These are phyloP conservation scores for Paecilomyces sp. DNA, from an alignment of 2,329 filamentous ascomycete species.

Conservation along the genomic window DNA sequence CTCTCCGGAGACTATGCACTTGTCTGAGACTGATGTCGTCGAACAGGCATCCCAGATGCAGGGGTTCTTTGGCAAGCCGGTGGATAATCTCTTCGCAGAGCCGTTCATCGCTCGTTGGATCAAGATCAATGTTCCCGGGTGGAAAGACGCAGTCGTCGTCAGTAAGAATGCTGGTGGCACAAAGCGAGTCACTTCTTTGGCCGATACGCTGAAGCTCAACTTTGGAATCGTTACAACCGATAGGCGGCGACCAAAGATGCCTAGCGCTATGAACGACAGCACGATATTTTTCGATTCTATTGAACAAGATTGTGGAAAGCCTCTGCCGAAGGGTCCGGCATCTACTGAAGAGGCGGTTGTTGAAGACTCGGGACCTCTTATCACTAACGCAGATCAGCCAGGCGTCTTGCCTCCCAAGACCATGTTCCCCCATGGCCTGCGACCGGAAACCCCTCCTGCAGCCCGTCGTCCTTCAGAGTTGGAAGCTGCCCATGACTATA, in stretches of 20 bases:
- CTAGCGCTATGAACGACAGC: slow-evolving; percentile 65
- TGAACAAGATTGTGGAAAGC: slow-evolving; percentile 32
- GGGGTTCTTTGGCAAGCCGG: slow-evolving; percentile 95
- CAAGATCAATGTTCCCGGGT: slow-evolving; percentile 74
- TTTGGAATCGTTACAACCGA: slow-evolving; percentile 76
- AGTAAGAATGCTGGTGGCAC: slow-evolving; percentile 98
- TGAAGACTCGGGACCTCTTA: slow-evolving; percentile 6
- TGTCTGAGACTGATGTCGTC: slow-evolving; percentile 9
- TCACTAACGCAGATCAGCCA: not conserved
- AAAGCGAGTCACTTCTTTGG: slow-evolving; percentile 91
- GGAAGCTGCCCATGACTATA: slow-evolving; percentile 51
- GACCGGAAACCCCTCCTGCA: slow-evolving; percentile 28
- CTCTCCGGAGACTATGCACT: not conserved
- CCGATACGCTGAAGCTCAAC: slow-evolving; percentile 92
- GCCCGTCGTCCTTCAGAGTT: slow-evolving; percentile 37
- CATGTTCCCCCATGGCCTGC: slow-evolving; percentile 20
- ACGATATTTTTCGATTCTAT: slow-evolving; percentile 65
- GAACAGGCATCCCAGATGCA: slow-evolving; percentile 85
- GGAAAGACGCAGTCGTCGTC: slow-evolving; percentile 86
- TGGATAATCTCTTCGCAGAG: slow-evolving; percentile 95
- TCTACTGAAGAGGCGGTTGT: slow-evolving; percentile 17
- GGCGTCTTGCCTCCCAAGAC: not conserved
- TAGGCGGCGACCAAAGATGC: slow-evolving; percentile 46
- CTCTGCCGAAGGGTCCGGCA: not conserved
- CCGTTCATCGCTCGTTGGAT: slow-evolving; percentile 96